Evolutionary conservation across 225 moss, liverwort and hornwort genomes (phyloP).

Genomic region (Asterella californica): DNA sequence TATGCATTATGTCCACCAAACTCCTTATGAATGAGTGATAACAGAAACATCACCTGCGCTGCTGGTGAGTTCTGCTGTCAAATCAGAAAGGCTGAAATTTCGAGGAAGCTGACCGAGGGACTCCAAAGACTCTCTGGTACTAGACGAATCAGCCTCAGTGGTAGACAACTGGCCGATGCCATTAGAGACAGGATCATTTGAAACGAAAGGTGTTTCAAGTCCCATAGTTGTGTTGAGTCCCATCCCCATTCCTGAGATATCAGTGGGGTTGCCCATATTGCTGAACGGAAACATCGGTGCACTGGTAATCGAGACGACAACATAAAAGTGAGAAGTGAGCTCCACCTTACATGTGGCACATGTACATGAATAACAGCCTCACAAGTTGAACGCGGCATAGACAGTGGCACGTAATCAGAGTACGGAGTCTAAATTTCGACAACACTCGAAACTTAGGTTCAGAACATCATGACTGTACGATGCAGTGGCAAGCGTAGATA

Average conservation of each 20-base stretch:
- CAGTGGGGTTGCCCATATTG: conserved; percentile 86
- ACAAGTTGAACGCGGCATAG: no score
- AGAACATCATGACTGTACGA: no score
- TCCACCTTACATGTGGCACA: background rate
- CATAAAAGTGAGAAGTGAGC: background rate
- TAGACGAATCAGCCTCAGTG: conserved; percentile 74
- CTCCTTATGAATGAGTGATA: background rate
- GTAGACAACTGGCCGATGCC: conserved; percentile 73
- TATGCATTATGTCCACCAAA: background rate
- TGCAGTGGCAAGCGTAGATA: background rate
- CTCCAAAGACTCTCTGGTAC: conserved; percentile 84
- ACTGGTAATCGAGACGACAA: conserved; percentile 23
- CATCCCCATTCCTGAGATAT: conserved; percentile 89
- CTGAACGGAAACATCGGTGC: conserved; percentile 72
- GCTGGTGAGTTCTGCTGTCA: conserved; percentile 97
- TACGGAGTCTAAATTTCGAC: no score
- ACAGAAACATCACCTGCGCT: conserved; percentile 90
- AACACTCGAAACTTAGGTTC: no score
- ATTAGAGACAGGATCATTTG: conserved; percentile 78
- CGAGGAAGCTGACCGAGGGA: conserved; percentile 95
- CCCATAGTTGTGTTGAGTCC: conserved; percentile 77
- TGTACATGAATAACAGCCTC: background rate
- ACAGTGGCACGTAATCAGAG: no score
- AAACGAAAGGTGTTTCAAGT: conserved; percentile 69
- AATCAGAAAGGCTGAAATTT: conserved; percentile 95